These are phyloP conservation scores for Coemansia sp. DNA, from an alignment of 192 early-diverging fungal genomes.

Conservation along the genomic window DNA sequence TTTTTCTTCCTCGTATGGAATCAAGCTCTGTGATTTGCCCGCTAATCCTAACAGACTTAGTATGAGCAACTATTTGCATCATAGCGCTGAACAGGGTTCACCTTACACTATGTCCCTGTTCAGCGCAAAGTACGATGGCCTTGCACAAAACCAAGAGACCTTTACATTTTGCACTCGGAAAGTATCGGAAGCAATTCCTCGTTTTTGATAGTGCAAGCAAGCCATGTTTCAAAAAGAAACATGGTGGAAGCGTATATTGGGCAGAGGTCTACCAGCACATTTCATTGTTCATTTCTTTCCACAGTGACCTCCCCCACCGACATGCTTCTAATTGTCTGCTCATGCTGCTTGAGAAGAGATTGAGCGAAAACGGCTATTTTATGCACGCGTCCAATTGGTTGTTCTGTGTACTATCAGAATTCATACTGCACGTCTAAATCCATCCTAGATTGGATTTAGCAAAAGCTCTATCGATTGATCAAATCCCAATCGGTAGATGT, in stretches of 20 bases:
- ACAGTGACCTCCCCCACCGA: background rate
- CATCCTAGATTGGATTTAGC: too few relatives aligned
- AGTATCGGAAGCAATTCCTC: background rate
- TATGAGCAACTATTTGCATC: constrained; percentile 2
- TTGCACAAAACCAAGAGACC: too few relatives aligned
- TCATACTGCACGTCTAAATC: background rate
- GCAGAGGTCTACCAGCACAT: background rate
- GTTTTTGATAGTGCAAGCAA: background rate
- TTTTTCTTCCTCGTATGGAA: constrained; percentile 1
- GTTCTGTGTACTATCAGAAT: background rate
- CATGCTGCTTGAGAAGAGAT: background rate
- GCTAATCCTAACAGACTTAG: background rate
- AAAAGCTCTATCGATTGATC: background rate
- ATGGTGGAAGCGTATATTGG: background rate
- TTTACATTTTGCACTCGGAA: background rate
- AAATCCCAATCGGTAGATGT: background rate
- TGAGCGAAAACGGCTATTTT: background rate
- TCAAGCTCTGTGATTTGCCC: constrained; percentile 9
- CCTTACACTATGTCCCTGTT: background rate
- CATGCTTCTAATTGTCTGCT: background rate
- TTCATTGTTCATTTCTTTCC: background rate
- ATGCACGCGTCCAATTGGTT: background rate
- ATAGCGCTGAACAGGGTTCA: background rate
- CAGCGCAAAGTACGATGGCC: too few relatives aligned
- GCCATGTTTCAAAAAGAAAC: background rate